Base-by-base conservation (phyloP, 2,329 filamentous ascomycete species). In the Pseudopithomyces chartarum region DNA sequence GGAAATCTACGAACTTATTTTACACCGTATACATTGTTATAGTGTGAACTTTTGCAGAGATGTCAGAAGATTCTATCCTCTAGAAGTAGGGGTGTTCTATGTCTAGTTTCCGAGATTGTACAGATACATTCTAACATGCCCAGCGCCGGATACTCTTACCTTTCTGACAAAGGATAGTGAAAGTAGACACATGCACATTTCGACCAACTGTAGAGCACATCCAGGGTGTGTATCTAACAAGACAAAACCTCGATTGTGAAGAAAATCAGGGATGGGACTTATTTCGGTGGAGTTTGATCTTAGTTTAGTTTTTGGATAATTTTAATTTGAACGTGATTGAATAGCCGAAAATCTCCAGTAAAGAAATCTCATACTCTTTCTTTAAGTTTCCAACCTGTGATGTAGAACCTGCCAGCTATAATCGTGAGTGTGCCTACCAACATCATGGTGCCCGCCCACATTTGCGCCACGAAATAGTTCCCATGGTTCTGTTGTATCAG, bases 381-480 rank as follows among this genome's bases (percentile, higher is more conserved):
- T 48, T 56, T 66, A 2, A 73, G 34, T 17, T 39, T 63, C 54
- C 55, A 68, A 6, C 74, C 74, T 3, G 73, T 75, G 23, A 71
- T 68, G 13, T 62, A 63, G 5, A 68, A 34, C 39, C 74, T 60
- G 4, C 67, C 73, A 40, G 64, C 45, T 1, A 74, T 54, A n/a
- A 77, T 48, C 11, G 72, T 60, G 22, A 66, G 52, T 13, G 61
- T 67, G 5, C 73, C 74, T 13, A 70, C 23, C 1, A 71, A 36
- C 26, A 77, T 62, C 12, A 71, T 65, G 15, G 55, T 67, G 6
- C 68, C 74, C 2, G 63, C 71, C 58, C 73, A 82, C 6, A 81
- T 67, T 53, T 82, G 80, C 17, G 80, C 80, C 20, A 69, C 66
- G 2, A 81, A 54, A 65, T 81, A 83, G 1, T 66, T 64, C 0